Conservation (phyloP, 345 rosid species). For the Citrus sp. region DNA sequence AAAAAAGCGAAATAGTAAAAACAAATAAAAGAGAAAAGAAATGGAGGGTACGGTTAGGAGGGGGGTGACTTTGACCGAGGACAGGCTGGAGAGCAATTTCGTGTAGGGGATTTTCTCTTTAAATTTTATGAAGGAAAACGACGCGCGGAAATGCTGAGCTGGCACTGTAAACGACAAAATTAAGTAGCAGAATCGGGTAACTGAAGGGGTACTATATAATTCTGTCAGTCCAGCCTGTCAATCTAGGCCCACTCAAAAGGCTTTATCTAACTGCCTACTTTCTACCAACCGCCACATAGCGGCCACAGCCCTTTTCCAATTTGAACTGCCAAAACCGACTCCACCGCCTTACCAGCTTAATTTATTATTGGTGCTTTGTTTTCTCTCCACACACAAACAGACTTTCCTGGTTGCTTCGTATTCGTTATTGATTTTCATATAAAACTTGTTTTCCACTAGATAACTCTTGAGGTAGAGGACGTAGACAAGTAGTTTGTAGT, state of each 20-base stretch:
- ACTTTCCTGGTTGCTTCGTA: not conserved
- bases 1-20: not conserved
- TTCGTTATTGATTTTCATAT: not conserved
- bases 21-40: not conserved
- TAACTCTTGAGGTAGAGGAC: too few species aligned
- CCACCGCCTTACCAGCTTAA: constrained; percentile 22
- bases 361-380: not conserved
- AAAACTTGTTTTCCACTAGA: not conserved
- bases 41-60: constrained; percentile 16
- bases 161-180: constrained; percentile 49
- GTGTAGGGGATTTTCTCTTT: not conserved
- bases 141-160: constrained; percentile 46
- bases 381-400: not conserved
- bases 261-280: constrained; percentile 27
- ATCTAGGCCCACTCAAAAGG: constrained; percentile 9
- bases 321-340: constrained; percentile 34
- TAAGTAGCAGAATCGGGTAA: constrained; percentile 35
- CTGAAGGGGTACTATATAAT: constrained; percentile 32
- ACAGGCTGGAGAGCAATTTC: constrained; percentile 57
- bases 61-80: constrained; percentile 35
- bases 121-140: constrained; percentile 11
- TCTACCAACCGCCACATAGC: constrained; percentile 34
- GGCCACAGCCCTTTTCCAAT: constrained; percentile 7
- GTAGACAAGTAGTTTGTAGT: too few species aligned
- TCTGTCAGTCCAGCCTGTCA: constrained; percentile 58